Base-by-base conservation (phyloP, 352 stramenopile genomes). In the Pythium brachiatum region DNA sequence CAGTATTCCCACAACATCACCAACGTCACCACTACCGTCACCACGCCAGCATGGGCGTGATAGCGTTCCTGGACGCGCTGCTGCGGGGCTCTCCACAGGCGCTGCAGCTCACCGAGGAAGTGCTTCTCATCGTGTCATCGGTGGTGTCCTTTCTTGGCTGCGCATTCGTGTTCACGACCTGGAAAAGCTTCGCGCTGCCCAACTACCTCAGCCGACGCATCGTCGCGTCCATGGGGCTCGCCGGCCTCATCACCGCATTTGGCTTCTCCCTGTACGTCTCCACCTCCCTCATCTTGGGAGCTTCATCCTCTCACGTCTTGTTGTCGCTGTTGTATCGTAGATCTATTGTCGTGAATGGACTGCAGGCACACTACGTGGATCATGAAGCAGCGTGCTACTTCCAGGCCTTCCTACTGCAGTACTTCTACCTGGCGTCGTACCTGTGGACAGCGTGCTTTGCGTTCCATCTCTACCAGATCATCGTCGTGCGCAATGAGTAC, bases 381-480 rank as follows among this genome's bases (percentile, higher is more conserved):
- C 68, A 78, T 27, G 81, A 87, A 48, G 65, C 66, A 15, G 56
- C 81, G 29, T 92, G 83, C 71, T 92, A 89, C 58, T 57, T 75
- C 20, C 83, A 92, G 66, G 83, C 81, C 15, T 62, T 89, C 57
- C 63, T 73, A 41, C 69, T 94, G 39, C 83, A 91, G 67, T 94
- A 90, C 62, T 92, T 90, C 51, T 89, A 89, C 63, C 64, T 94
- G 27, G 80, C 86, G 41, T 92, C 82, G 32, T 93, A 91, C 58
- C 66, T 94, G 53, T 94, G 86, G 86, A 94, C 86, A 0, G 75
- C 71, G 2, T 94, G 86, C 72, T 94, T 94, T 52, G 86, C 86
- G 31, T 92, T 92, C 54, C 81, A 94, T 65, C 73, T 94, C 59
- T 94, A 90, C 72, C 83, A 92, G 66, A 90, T 94, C 76, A 88